Conservation (phyloP, 2,329 filamentous ascomycete genomes). For the Penicillium corylophilum region DNA sequence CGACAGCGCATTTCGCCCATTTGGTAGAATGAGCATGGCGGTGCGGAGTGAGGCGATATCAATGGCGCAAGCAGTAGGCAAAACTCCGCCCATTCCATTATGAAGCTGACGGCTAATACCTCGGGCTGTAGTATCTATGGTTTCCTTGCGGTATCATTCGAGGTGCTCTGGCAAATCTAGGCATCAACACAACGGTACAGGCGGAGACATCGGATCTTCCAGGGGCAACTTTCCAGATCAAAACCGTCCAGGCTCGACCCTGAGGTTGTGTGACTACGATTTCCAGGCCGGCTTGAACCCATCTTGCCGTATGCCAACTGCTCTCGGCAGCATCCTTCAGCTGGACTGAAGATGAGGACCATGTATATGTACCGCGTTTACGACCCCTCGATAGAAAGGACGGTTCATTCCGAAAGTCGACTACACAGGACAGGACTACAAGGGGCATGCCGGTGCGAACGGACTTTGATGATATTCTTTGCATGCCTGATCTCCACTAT, state of each 20-base stretch:
- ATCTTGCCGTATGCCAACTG: not conserved
- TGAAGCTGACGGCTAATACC: not conserved
- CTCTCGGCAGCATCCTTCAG: not conserved
- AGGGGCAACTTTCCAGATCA: conserved; percentile 91
- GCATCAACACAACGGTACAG: conserved; percentile 86
- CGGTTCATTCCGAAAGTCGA: not conserved
- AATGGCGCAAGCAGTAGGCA: conserved; percentile 73
- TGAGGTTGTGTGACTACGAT: conserved; percentile 39
- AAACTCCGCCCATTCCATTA: not conserved
- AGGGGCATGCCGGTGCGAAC: not conserved
- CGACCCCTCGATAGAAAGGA: not conserved
- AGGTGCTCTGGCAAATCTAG: conserved; percentile 87
- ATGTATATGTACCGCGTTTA: not conserved
- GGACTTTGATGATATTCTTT: conserved; percentile 7
- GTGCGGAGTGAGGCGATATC: conserved; percentile 69
- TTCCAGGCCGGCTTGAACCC: conserved; percentile 9
- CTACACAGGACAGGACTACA: not conserved
- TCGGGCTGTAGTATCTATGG: conserved; percentile 72
- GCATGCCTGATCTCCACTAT: conserved; percentile 18
- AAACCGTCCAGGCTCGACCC: conserved; percentile 69
- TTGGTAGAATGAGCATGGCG: conserved; percentile 85
- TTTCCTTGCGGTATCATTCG: conserved; percentile 92
- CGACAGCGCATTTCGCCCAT: conserved; percentile 85
- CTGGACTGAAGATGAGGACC: conserved; percentile 3
- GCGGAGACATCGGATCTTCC: conserved; percentile 87